Evolutionary conservation across 805 yeast species (phyloP), one percentile per base, ranked within the genome.

Genomic region (Pichia ethanolica): DNA sequence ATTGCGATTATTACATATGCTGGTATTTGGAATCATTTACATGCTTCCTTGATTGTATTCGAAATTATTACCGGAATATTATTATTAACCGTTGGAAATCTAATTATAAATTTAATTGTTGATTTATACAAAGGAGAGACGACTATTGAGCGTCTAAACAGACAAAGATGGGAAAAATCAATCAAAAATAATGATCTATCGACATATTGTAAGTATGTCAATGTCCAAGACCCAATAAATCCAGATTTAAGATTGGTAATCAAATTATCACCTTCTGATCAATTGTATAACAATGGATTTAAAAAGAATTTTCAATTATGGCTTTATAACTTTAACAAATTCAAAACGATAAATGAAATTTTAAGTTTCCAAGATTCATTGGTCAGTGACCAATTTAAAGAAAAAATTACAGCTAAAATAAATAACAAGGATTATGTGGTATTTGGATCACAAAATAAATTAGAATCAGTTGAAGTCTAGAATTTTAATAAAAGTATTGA

Each of bases 81-180:
- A 71, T 46, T 77, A 14, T 5, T 76, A 1, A 70, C 83, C 65
- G 56, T 78, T 2, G 53, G 65, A 0, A 70, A 51, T 28, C 44
- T 64, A 13, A 57, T 76, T n/a, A 70, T 76, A 68, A 49, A 76
- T 26, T 30, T 75, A 2, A 65, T 82, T 62, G 55, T 74, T 3
- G 55, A 65, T 5, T 68, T 83, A 26, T 44, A 54, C 2, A 51
- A 52, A 7, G 83, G 85, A 55, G 65, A 71, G 50, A 77, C 87
- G 0, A 40, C 56, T 27, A 40, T 45, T 48, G 53, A 55, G 39
- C 13, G 52, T 39, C 25, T 44, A 20, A 48, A 43, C 12, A 37
- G 39, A 60, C 66, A 33, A 13, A 64, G 70, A 46, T 45, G 58
- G 11, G 58, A 66, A 41, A 39, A 46, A 65, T 46, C 39, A 37